Evolutionary conservation across 805 yeast species (phyloP).

Genomic region (Scheffersomyces amazonensis): DNA sequence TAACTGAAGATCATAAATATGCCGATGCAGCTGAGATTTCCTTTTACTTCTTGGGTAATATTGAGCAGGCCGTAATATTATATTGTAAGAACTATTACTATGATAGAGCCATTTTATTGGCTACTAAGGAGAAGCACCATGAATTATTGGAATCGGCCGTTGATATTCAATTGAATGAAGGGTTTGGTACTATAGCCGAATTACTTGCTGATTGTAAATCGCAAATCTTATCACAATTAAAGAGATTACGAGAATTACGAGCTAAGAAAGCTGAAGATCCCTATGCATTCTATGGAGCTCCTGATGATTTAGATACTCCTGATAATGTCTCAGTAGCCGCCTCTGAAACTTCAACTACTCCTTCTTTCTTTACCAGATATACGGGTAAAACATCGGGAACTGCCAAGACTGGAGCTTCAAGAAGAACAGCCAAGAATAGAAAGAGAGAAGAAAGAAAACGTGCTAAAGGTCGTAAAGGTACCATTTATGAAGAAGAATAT

Average conservation of each 20-base stretch:
- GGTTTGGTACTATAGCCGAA: slow-evolving; percentile 85
- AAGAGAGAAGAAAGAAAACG: slow-evolving; percentile 94
- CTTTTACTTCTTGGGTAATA: slow-evolving; percentile 54
- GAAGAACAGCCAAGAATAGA: slow-evolving; percentile 87
- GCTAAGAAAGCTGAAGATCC: slow-evolving; percentile 83
- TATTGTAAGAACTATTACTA: slow-evolving; percentile 74
- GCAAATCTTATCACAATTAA: slow-evolving; percentile 80
- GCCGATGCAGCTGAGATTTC: slow-evolving; percentile 80
- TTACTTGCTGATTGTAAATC: slow-evolving; percentile 88
- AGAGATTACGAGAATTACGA: slow-evolving; percentile 80
- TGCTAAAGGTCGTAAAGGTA: slow-evolving; percentile 97
- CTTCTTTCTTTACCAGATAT: slow-evolving; percentile 91
- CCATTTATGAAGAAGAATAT: slow-evolving; percentile 96
- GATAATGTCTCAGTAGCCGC: slow-evolving; percentile 95
- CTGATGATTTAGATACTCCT: slow-evolving; percentile 64
- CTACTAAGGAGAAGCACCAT: slow-evolving; percentile 39
- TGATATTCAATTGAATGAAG: slow-evolving; percentile 78
- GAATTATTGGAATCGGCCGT: slow-evolving; percentile 57
- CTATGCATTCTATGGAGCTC: slow-evolving; percentile 72
- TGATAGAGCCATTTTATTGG: slow-evolving; percentile 72
- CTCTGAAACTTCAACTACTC: slow-evolving; percentile 87
- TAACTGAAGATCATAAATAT: slow-evolving; percentile 69
- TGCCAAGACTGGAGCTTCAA: slow-evolving; percentile 93
- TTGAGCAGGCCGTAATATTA: slow-evolving; percentile 59
- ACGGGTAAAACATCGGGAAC: slow-evolving; percentile 96